These are phyloP conservation scores for Diaporthe aspalathi DNA, from an alignment of 2,329 filamentous ascomycete genomes.

Conservation along the genomic window DNA sequence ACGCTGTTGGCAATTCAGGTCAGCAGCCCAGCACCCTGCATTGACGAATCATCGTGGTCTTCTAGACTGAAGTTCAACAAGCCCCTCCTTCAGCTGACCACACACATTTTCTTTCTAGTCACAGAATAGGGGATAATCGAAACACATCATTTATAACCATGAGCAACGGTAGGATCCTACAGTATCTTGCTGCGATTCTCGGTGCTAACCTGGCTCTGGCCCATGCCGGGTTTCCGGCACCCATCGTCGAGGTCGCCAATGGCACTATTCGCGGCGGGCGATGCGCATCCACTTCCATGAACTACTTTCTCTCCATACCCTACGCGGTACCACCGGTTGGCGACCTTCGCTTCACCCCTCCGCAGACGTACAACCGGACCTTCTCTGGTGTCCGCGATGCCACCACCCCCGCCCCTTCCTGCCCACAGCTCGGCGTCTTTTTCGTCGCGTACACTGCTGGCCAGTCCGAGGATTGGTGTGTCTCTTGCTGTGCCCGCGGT, in stretches of 20 bases:
- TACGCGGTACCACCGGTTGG: slow-evolving; percentile 60
- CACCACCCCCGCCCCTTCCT: slow-evolving; percentile 3
- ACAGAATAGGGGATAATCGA: background rate
- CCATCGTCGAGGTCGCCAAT: background rate
- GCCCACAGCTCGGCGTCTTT: background rate
- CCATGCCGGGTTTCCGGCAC: background rate
- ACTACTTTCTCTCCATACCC: slow-evolving; percentile 60
- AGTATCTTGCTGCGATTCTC: background rate
- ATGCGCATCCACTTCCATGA: slow-evolving; percentile 41
- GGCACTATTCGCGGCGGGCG: slow-evolving; percentile 2
- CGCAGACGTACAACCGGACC: slow-evolving; percentile 40
- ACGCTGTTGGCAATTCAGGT: no score
- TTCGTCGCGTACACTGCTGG: background rate
- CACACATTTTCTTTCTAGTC: background rate
- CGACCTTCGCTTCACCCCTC: slow-evolving; percentile 57
- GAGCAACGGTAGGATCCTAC: background rate
- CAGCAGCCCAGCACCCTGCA: background rate
- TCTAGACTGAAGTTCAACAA: background rate
- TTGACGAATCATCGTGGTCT: background rate
- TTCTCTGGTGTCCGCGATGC: background rate
- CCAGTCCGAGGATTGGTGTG: slow-evolving; percentile 2
- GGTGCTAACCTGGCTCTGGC: background rate
- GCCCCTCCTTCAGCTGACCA: background rate
- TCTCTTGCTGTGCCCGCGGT: background rate
- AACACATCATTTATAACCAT: background rate